Evolutionary conservation across 106 monocot genomes (phyloP).

Genomic region (Allium cepa): DNA sequence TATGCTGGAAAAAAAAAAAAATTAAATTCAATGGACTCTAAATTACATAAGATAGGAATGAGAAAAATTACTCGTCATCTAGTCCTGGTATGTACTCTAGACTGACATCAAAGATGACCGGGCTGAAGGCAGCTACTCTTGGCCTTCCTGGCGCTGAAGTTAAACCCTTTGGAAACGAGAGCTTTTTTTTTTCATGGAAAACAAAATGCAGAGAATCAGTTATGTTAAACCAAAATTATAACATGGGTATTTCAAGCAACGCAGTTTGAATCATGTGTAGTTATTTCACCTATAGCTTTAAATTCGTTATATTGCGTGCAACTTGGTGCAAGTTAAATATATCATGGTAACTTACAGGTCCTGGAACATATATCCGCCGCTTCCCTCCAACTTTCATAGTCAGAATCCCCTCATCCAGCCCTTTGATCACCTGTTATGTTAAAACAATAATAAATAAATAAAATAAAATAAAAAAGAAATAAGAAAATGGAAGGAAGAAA

Average conservation of each 20-base stretch:
- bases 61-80: constrained; percentile 41
- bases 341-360: constrained; percentile 47
- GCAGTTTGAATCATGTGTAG: background rate
- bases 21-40: too few species aligned
- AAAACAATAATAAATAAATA: background rate
- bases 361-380: constrained; percentile 82
- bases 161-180: constrained; percentile 87
- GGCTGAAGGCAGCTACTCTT: constrained; percentile 82
- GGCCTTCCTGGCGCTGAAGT: constrained; percentile 86
- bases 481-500: background rate
- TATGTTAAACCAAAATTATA: background rate
- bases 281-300: background rate
- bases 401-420: constrained; percentile 95
- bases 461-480: too few species aligned
- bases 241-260: too few species aligned
- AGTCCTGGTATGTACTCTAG: constrained; percentile 82
- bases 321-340: background rate
- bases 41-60: background rate
- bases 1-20: too few species aligned
- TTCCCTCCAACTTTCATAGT: constrained; percentile 91
- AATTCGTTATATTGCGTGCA: too few species aligned
- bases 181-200: constrained; percentile 22
- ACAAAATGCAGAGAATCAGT: background rate
- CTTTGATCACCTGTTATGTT: constrained; percentile 72
- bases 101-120: constrained; percentile 83